Conservation (phyloP, 2,329 filamentous ascomycete species). For the Cercospora berteroae region DNA sequence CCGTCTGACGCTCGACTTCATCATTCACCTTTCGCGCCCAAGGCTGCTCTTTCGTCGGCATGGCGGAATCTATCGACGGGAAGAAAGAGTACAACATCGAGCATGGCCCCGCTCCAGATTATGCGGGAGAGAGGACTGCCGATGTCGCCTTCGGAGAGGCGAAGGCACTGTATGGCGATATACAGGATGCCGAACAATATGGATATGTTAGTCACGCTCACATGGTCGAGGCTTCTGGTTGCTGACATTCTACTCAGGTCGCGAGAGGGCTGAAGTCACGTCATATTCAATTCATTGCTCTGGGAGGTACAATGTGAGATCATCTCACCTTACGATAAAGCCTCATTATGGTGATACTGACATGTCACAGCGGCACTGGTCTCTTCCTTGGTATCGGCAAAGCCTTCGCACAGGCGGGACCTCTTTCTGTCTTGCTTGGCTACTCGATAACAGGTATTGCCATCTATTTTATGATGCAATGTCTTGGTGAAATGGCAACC, state of each 20-base stretch:
- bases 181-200: constrained; percentile 46
- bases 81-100: constrained; percentile 15
- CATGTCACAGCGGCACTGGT: constrained; percentile 42
- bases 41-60: background rate
- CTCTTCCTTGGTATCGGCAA: constrained; percentile 21
- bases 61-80: constrained; percentile 15
- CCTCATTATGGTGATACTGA: background rate
- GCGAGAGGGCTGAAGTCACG: constrained; percentile 53
- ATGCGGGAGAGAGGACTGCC: constrained; percentile 15
- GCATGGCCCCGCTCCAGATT: background rate
- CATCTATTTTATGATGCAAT: constrained; percentile 17
- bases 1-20: background rate
- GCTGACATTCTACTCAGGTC: constrained; percentile 41
- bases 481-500: constrained; percentile 21
- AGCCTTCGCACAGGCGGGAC: constrained; percentile 32
- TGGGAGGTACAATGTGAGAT: constrained; percentile 41
- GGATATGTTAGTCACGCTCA: background rate
- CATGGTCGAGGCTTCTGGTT: background rate
- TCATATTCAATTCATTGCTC: constrained; percentile 60
- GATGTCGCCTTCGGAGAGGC: constrained; percentile 44
- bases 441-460: constrained; percentile 18
- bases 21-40: background rate
- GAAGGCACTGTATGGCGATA: constrained; percentile 53
- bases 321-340: background rate
- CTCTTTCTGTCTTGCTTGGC: constrained; percentile 20